phyloP scores from a whole-genome alignment of 176 grass and related monocot species.

The sorghum (Sorghum bicolor) region Sorghum_bicolor_NCBIv3 NC_012872.2:56975501-56976000 shows the following conservation, averaged over 20 bases:
- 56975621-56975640: not conserved
- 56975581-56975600: not conserved
- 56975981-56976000: constrained; percentile 20
- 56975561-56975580: not conserved
- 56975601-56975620: too few relatives aligned
- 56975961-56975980: constrained; percentile 71
- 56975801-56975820: not conserved
- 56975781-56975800: not conserved
- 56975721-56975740: constrained; percentile 40
- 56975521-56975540: constrained; percentile 9
- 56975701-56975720: constrained; percentile 20
- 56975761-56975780: not conserved
- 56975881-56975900: constrained; percentile 27
- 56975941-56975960: constrained; percentile 45
- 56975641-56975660: not conserved
- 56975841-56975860: not conserved
- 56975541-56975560: constrained; percentile 23
- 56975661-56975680: not conserved
- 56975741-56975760: constrained; percentile 28
- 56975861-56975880: constrained; percentile 24
- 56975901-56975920: constrained; percentile 50
- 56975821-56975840: constrained; percentile 4
- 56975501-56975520: not conserved
- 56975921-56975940: constrained; percentile 59
- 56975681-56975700: not conserved